These are phyloP conservation scores for Lignosus rhinocerotis DNA, from an alignment of 1,284 basidiomycete species.

Conservation along the genomic window DNA sequence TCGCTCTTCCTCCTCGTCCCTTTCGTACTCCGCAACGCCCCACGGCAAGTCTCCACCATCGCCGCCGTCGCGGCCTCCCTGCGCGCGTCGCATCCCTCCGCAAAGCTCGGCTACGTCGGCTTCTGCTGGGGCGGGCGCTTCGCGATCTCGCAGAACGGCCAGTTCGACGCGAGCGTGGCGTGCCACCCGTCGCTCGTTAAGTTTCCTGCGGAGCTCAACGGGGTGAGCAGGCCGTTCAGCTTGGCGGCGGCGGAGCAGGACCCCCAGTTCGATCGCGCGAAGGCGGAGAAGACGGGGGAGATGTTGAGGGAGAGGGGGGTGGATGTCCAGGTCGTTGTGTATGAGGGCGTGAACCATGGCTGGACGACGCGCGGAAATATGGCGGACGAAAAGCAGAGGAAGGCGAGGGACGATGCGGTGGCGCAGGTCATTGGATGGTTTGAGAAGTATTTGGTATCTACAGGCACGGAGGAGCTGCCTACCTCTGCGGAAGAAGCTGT, in stretches of 20 bases:
- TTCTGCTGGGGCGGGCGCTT: constrained; percentile 32
- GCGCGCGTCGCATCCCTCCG: constrained; percentile 14
- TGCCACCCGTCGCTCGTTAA: constrained; percentile 27
- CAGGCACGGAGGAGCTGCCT: no score
- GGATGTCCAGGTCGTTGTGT: constrained; percentile 26
- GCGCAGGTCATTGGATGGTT: constrained; percentile 26
- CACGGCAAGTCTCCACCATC: constrained; percentile 21
- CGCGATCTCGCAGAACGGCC: constrained; percentile 26
- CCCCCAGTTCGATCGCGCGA: constrained; percentile 6
- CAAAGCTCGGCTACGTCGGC: constrained; percentile 26
- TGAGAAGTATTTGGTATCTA: constrained; percentile 15
- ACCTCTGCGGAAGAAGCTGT: no score
- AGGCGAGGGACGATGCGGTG: constrained; percentile 24
- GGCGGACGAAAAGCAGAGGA: constrained; percentile 20
- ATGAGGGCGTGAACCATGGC: constrained; percentile 26
- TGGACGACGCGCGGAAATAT: constrained; percentile 25
- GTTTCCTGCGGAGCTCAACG: constrained; percentile 24
- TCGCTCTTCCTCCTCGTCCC: constrained; percentile 23
- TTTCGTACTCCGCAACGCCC: constrained; percentile 24
- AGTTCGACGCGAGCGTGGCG: constrained; percentile 27
- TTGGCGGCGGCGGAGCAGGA: constrained; percentile 23
- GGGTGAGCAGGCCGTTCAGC: constrained; percentile 24
- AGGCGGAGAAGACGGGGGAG: constrained; percentile 23
- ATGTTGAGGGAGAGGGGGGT: constrained; percentile 20
- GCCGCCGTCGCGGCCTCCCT: constrained; percentile 13